A percentile compares a stretch with the other conserved stretches of the same genome.
These are phyloP conservation scores for Globisporangium spinosum DNA, from an alignment of 352 stramenopile species.

Conservation along the genomic window DNA sequence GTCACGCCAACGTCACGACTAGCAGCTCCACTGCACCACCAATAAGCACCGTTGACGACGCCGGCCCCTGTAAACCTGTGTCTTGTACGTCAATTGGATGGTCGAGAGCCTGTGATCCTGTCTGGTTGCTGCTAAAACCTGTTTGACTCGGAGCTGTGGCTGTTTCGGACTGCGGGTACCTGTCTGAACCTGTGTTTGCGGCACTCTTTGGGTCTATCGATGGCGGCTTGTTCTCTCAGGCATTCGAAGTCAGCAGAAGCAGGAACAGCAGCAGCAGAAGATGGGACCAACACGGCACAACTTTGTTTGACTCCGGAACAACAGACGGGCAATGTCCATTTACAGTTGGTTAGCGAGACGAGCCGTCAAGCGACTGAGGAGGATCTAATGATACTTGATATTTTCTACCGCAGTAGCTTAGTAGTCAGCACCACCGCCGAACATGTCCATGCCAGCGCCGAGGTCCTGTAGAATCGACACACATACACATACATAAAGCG, in stretches of 20 bases:
- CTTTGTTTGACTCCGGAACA: conserved; percentile 34
- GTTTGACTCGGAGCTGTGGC: not conserved
- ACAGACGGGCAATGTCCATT: conserved; percentile 46
- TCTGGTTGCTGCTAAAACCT: conserved; percentile 5
- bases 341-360: conserved; percentile 38
- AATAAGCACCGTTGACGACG: not conserved
- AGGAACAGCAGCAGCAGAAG: not conserved
- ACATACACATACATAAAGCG: conserved; percentile 7
- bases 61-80: not conserved
- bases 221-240: not conserved
- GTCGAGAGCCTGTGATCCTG: not conserved
- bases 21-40: not conserved
- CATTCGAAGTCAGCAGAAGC: not conserved
- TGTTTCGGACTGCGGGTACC: not conserved
- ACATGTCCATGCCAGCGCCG: conserved; percentile 71
- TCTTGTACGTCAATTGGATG: not conserved
- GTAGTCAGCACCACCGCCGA: conserved; percentile 59
- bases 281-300: conserved; percentile 16
- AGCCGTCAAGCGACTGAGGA: conserved; percentile 26
- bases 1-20: not conserved
- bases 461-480: conserved; percentile 32
- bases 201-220: not conserved
- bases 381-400: conserved; percentile 29
- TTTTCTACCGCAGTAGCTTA: conserved; percentile 35
- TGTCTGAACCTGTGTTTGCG: not conserved